Percentiles rank a stretch among this genome's conserved stretches.
Conservation (phyloP, 176 grass and related monocot species). For the Carex littledalei region DNA sequence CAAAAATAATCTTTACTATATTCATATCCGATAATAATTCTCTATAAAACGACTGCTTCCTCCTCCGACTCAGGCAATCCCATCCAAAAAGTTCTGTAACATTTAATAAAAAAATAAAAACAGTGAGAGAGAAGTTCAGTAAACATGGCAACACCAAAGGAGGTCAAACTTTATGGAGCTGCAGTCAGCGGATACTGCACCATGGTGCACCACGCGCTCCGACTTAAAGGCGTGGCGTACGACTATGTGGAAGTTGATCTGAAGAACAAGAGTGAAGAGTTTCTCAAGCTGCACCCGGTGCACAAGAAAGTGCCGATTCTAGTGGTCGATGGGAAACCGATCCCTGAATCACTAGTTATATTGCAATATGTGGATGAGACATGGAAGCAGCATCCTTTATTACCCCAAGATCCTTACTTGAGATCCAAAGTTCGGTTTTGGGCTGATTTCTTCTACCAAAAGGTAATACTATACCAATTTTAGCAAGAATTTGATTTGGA, state of each 20-base stretch:
- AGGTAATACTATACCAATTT: constrained; percentile 4
- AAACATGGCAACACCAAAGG: constrained; percentile 19
- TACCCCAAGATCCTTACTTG: constrained; percentile 23
- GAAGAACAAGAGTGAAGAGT: constrained; percentile 38
- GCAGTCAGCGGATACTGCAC: neutral
- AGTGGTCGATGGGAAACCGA: constrained; percentile 26
- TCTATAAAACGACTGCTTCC: neutral
- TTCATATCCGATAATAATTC: too few relatives aligned
- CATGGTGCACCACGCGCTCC: constrained; percentile 27
- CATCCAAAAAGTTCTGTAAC: neutral
- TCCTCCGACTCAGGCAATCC: neutral
- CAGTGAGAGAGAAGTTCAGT: neutral
- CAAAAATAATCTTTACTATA: too few relatives aligned
- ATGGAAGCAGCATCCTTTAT: constrained; percentile 22
- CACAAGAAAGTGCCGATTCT: constrained; percentile 45
- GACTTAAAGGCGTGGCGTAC: constrained; percentile 27
- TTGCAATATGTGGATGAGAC: constrained; percentile 29
- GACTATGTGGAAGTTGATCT: constrained; percentile 29
- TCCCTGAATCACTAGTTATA: constrained; percentile 30
- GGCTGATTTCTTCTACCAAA: constrained; percentile 31
- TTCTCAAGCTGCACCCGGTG: constrained; percentile 31
- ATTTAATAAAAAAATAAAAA: neutral
- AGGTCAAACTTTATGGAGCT: constrained; percentile 27
- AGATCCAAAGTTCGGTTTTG: constrained; percentile 32
- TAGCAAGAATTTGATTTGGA: neutral